Conservation (phyloP, 768 basidiomycete genomes). For the Mycena vitilis region DNA sequence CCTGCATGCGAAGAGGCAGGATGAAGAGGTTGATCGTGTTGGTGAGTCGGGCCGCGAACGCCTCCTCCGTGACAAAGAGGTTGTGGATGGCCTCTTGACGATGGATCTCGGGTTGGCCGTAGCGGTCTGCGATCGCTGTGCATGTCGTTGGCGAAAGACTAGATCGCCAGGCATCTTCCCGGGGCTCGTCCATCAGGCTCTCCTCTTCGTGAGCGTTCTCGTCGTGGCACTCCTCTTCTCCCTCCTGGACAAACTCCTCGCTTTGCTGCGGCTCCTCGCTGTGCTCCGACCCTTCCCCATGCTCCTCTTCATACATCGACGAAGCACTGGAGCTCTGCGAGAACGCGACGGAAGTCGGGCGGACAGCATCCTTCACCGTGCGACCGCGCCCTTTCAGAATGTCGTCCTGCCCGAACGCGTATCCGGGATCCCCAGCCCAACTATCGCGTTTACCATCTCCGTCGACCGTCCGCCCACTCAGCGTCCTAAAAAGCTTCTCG, state of each 20-base stretch:
- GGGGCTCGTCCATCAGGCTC: conserved; percentile 8
- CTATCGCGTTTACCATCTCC: conserved; percentile 14
- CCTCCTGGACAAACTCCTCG: conserved; percentile 16
- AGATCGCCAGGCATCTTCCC: conserved; percentile 45
- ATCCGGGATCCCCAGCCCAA: conserved; percentile 7
- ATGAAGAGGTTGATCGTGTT: conserved; percentile 80
- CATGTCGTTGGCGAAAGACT: conserved; percentile 47
- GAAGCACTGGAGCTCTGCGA: conserved; percentile 36
- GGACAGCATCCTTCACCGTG: conserved; percentile 27
- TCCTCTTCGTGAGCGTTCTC: conserved; percentile 12
- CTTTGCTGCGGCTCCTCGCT: conserved; percentile 12
- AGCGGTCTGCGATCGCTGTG: conserved; percentile 48
- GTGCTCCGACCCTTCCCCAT: conserved; percentile 29
- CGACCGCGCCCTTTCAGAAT: conserved; percentile 25
- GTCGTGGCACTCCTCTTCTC: conserved; percentile 23
- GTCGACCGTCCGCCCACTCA: conserved; percentile 44
- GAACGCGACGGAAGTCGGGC: conserved; percentile 10
- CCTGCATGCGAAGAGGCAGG: conserved; percentile 78
- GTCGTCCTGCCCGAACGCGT: conserved; percentile 25
- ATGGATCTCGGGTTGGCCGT: conserved; percentile 64
- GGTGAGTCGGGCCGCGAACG: conserved; percentile 74
- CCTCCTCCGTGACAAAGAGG: conserved; percentile 74
- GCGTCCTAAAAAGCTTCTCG: conserved; percentile 57
- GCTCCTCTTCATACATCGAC: conserved; percentile 36
- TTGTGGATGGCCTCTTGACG: conserved; percentile 78